Evolutionary conservation across 495 filamentous ascomycete species (phyloP).

Genomic region (Pseudoneurospora amorphoporcata): DNA sequence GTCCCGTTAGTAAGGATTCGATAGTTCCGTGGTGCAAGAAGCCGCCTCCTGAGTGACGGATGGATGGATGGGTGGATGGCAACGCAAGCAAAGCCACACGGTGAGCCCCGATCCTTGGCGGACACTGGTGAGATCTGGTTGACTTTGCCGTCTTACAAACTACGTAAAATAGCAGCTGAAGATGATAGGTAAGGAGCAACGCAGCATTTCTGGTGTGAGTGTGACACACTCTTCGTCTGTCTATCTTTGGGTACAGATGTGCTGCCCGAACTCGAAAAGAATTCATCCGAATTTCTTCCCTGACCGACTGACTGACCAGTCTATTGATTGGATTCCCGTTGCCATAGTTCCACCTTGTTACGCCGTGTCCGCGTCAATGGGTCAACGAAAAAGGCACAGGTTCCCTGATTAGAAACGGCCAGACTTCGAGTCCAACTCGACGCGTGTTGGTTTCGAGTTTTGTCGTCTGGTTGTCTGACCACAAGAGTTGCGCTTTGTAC

Average conservation of each 20-base stretch:
- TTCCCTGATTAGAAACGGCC: neutral
- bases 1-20: neutral
- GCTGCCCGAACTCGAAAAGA: neutral
- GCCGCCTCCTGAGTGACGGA: neutral
- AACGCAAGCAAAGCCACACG: neutral
- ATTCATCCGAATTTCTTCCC: neutral
- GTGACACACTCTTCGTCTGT: neutral
- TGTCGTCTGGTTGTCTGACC: neutral
- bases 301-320: neutral
- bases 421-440: neutral
- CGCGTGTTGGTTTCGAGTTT: neutral
- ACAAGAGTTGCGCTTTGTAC: neutral
- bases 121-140: neutral
- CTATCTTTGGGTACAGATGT: neutral
- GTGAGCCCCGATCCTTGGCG: neutral
- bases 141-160: neutral
- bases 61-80: neutral
- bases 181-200: too few species aligned
- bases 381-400: neutral
- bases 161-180: neutral
- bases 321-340: neutral
- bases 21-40: neutral
- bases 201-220: neutral
- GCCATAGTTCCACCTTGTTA: neutral
- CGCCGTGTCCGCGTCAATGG: neutral